phyloP scores from a whole-genome alignment of 1,284 basidiomycete species.

The Moesziomyces sp. region DNA sequence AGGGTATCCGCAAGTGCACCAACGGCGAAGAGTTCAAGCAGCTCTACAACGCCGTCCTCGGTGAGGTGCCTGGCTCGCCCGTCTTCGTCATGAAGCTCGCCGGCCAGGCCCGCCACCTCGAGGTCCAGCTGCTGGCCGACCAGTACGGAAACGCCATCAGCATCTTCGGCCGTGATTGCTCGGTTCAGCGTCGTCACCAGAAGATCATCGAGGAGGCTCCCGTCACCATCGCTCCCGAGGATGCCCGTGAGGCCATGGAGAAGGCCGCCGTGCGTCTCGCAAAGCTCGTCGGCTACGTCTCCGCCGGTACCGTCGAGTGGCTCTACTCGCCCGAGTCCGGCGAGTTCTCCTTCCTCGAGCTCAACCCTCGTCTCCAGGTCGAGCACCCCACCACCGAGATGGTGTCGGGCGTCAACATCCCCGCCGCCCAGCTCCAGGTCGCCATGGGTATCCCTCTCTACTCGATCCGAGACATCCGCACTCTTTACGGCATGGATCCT shows the following conservation, averaged over 20 bases:
- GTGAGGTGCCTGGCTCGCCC: slow-evolving; percentile 95
- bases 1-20: slow-evolving; percentile 74
- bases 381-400: slow-evolving; percentile 97
- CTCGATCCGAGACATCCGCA: slow-evolving; percentile 94
- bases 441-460: slow-evolving; percentile 99
- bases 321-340: slow-evolving; percentile 95
- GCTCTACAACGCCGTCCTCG: slow-evolving; percentile 89
- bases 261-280: slow-evolving; percentile 96
- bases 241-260: slow-evolving; percentile 93
- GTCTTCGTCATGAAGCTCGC: slow-evolving; percentile 99
- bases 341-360: slow-evolving; percentile 95
- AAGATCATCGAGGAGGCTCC: slow-evolving; percentile 99
- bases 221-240: slow-evolving; percentile 84
- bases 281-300: slow-evolving; percentile 98
- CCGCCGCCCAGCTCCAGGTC: slow-evolving; percentile 94
- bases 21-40: slow-evolving; percentile 85
- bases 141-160: slow-evolving; percentile 99
- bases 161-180: slow-evolving; percentile 98
- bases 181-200: slow-evolving; percentile 98
- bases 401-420: slow-evolving; percentile 98
- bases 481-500: slow-evolving; percentile 80
- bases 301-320: slow-evolving; percentile 98
- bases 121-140: slow-evolving; percentile 98
- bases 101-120: slow-evolving; percentile 93
- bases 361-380: slow-evolving; percentile 99